Conservation (phyloP, 2,329 filamentous ascomycete species). For the Aspergillus intermedius region DNA sequence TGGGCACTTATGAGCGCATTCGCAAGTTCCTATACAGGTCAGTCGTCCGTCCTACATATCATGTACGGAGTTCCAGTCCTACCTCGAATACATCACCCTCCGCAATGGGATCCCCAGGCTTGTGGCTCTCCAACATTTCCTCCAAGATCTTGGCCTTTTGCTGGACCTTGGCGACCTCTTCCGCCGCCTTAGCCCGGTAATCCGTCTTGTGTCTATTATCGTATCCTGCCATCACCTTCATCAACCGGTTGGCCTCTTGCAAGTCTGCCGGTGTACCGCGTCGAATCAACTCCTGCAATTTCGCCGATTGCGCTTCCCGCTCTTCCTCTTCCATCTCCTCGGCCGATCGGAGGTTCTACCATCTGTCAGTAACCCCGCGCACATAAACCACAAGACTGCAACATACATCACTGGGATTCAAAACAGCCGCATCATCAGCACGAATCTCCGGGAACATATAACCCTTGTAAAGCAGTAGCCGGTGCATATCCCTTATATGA, state of each 20-base stretch:
- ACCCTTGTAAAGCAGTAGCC: slow-evolving; percentile 90
- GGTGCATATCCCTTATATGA: slow-evolving; percentile 96
- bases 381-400: neutral
- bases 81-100: slow-evolving; percentile 65
- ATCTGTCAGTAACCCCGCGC: slow-evolving; percentile 19
- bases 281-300: slow-evolving; percentile 92
- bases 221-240: slow-evolving; percentile 99
- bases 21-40: slow-evolving; percentile 63
- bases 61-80: slow-evolving; percentile 7
- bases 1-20: slow-evolving; percentile 86
- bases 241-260: slow-evolving; percentile 92
- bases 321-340: slow-evolving; percentile 99
- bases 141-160: slow-evolving; percentile 89
- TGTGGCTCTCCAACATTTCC: slow-evolving; percentile 81
- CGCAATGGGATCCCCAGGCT: slow-evolving; percentile 70
- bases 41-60: neutral
- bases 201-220: slow-evolving; percentile 94
- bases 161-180: slow-evolving; percentile 90
- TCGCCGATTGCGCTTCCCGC: slow-evolving; percentile 89
- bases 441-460: slow-evolving; percentile 92
- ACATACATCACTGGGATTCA: slow-evolving; percentile 93
- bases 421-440: slow-evolving; percentile 86
- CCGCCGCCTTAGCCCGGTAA: slow-evolving; percentile 93
- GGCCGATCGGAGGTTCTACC: slow-evolving; percentile 82
- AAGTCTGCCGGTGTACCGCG: slow-evolving; percentile 86